Conservation (phyloP, 1,284 basidiomycete genomes). For the Golubevia sp. region DNA sequence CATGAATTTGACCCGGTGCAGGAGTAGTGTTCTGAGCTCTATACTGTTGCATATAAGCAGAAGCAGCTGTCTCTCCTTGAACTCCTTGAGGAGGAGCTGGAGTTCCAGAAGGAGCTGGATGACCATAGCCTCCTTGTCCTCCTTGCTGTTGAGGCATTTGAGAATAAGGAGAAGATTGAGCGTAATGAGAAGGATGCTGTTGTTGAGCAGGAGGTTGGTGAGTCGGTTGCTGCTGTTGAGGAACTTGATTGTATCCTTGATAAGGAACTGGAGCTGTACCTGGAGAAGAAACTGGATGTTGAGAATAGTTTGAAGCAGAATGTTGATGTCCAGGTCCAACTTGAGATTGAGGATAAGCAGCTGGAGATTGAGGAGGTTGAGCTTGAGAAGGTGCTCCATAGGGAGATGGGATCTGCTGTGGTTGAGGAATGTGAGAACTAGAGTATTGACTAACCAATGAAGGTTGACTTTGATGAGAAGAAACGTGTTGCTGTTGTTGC, state of each 20-base stretch:
- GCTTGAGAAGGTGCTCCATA: neutral
- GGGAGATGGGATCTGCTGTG: neutral
- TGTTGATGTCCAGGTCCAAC: neutral
- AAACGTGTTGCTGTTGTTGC: slow-evolving; percentile 15
- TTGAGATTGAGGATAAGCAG: neutral
- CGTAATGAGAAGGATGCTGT: slow-evolving; percentile 18
- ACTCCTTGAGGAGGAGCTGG: too few relatives aligned
- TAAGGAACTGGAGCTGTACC: neutral
- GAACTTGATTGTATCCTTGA: neutral
- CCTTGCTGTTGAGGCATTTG: slow-evolving; percentile 23
- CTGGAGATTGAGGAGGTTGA: neutral
- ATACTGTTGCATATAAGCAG: slow-evolving; percentile 49
- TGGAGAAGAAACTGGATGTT: neutral
- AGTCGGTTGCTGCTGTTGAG: slow-evolving; percentile 6
- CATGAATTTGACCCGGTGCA: slow-evolving; percentile 13
- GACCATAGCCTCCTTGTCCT: too few relatives aligned
- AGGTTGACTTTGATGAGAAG: slow-evolving; percentile 34
- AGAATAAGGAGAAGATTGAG: slow-evolving; percentile 11
- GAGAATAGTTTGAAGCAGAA: neutral
- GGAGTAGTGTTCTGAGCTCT: too few relatives aligned
- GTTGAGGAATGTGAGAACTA: neutral
- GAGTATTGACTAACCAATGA: slow-evolving; percentile 27
- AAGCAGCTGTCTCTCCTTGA: too few relatives aligned
- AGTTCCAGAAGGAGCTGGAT: too few relatives aligned
- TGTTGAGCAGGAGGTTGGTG: too few relatives aligned